These are phyloP conservation scores for Trichoderma virens DNA, from an alignment of 495 filamentous ascomycete genomes.

Conservation along the genomic window DNA sequence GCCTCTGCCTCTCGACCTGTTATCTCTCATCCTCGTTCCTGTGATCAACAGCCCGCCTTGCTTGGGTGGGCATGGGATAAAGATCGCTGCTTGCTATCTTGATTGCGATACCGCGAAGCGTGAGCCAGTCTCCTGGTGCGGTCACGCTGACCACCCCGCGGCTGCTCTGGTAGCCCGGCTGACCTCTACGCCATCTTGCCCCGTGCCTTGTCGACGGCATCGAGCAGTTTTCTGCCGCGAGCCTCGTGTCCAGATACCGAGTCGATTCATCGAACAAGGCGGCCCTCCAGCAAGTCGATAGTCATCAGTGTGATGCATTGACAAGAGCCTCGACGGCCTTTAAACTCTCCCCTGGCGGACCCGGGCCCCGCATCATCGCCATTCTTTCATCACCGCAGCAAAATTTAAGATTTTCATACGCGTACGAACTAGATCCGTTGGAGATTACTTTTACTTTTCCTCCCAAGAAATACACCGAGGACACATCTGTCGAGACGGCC, in stretches of 20 bases:
- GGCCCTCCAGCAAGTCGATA: not conserved
- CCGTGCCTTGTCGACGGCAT: not conserved
- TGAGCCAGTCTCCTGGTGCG: slow-evolving; percentile 3
- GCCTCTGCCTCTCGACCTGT: not conserved
- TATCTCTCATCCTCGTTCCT: not conserved
- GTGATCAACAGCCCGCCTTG: slow-evolving; percentile 3
- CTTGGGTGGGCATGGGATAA: not conserved
- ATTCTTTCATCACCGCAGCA: not conserved
- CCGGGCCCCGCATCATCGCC: not conserved
- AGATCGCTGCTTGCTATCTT: not conserved
- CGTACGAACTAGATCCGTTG: not conserved
- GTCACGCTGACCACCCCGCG: slow-evolving; percentile 9
- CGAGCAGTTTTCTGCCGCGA: not conserved
- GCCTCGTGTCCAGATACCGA: not conserved
- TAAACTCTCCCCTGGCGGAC: not conserved
- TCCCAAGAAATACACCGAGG: not conserved
- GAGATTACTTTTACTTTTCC: not conserved
- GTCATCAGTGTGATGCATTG: not conserved
- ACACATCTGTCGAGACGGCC: not conserved
- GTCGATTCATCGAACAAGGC: not conserved
- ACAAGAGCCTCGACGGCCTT: not conserved
- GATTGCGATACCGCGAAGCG: not conserved
- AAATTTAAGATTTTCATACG: not conserved
- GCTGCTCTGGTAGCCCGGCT: not conserved
- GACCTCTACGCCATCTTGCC: not conserved